Conservation (phyloP, 805 yeast species). For the Wickerhamomyces rabaulensis region DNA sequence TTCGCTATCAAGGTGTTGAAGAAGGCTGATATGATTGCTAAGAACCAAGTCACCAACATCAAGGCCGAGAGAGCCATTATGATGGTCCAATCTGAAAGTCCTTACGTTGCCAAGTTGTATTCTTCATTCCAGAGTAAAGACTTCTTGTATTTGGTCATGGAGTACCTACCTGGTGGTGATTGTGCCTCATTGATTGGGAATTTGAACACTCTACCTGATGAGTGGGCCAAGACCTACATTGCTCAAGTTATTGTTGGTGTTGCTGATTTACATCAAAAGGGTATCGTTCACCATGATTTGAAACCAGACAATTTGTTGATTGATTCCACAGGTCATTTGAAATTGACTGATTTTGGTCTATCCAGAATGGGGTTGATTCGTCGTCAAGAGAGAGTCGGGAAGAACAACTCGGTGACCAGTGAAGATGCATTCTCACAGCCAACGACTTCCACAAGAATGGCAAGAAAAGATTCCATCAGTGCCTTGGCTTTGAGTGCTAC, state of each 20-base stretch:
- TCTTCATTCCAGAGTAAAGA: constrained; percentile 87
- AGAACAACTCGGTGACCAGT: constrained; percentile 5
- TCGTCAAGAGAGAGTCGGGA: constrained; percentile 50
- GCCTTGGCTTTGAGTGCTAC: constrained; percentile 15
- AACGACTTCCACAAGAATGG: constrained; percentile 5
- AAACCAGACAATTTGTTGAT: constrained; percentile 92
- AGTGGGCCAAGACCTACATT: constrained; percentile 80
- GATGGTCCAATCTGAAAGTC: constrained; percentile 94
- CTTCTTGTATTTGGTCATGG: constrained; percentile 91
- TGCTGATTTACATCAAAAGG: constrained; percentile 79
- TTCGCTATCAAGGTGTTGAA: constrained; percentile 90
- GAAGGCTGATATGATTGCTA: constrained; percentile 94
- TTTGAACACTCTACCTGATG: constrained; percentile 77
- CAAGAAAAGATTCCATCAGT: constrained; percentile 19
- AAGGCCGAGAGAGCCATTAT: constrained; percentile 94
- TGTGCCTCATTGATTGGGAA: constrained; percentile 79
- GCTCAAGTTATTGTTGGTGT: constrained; percentile 92
- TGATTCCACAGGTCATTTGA: constrained; percentile 82
- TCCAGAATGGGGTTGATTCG: constrained; percentile 85
- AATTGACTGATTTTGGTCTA: constrained; percentile 92
- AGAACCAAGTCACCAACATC: constrained; percentile 92
- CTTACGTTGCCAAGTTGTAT: constrained; percentile 85
- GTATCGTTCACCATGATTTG: constrained; percentile 90
- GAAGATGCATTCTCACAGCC: constrained; percentile 21
- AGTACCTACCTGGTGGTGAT: constrained; percentile 94